Evolutionary conservation across 1,139 yeast genomes (phyloP).

Genomic region (Pichia sp.): DNA sequence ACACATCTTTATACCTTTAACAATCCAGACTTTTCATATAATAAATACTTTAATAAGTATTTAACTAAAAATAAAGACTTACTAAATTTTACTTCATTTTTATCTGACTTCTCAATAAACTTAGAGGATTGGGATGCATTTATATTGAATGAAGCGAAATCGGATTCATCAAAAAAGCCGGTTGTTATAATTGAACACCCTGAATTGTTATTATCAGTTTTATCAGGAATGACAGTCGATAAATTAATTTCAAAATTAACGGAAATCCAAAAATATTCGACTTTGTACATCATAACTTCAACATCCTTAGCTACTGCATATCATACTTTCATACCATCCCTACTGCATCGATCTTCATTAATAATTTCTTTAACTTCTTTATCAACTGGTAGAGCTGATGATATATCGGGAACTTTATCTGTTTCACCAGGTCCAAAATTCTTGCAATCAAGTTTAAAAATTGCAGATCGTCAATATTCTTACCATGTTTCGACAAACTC

Average conservation of each 20-base stretch:
- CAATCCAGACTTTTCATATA: conserved; percentile 3
- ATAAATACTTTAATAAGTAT: conserved; percentile 6
- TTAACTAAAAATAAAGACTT: conserved; percentile 4
- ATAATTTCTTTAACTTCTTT: conserved; percentile 56
- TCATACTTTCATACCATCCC: conserved; percentile 40
- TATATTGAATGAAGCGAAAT: not conserved
- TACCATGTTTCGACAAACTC: conserved; percentile 9
- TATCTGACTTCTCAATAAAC: not conserved
- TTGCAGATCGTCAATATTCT: conserved; percentile 9
- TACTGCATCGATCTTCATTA: conserved; percentile 45
- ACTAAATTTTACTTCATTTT: conserved; percentile 6
- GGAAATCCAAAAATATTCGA: conserved; percentile 34
- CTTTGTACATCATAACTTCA: conserved; percentile 30
- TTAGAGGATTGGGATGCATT: not conserved
- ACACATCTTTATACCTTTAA: conserved; percentile 5
- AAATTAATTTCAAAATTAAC: conserved; percentile 35
- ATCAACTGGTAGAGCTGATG: conserved; percentile 76
- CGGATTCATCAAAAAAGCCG: not conserved
- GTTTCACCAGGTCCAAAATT: conserved; percentile 27
- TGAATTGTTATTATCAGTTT: conserved; percentile 44
- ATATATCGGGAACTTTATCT: conserved; percentile 66
- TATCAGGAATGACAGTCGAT: conserved; percentile 30
- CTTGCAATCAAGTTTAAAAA: not conserved
- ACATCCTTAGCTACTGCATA: conserved; percentile 34
- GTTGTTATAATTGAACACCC: conserved; percentile 30